A percentile compares a stretch with the other conserved stretches of the same genome.
Evolutionary conservation across 108 stramenopile genomes (phyloP).

Genomic region (Mediolabrus comicus): DNA sequence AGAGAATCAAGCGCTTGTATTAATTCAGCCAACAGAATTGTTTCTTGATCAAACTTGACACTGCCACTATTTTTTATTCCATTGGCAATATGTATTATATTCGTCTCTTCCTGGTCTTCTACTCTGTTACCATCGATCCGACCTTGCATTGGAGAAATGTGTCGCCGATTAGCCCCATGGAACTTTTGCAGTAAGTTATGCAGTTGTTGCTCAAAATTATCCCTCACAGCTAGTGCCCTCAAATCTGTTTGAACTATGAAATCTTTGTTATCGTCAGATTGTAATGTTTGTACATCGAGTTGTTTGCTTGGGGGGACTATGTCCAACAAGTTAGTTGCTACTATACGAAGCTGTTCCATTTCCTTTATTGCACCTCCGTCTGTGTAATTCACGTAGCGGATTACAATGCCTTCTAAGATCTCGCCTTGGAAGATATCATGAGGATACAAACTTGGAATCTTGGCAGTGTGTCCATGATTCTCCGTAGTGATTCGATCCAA

Average conservation of each 20-base stretch:
- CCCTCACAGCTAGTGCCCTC: not conserved
- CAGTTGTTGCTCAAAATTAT: conserved; percentile 22
- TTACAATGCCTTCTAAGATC: conserved; percentile 79
- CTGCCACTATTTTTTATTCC: conserved; percentile 5
- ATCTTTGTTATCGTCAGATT: not conserved
- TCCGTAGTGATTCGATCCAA: conserved; percentile 48
- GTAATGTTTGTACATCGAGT: not conserved
- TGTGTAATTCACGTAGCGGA: conserved; percentile 63
- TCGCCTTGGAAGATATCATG: conserved; percentile 73
- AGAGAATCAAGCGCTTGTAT: conserved; percentile 49
- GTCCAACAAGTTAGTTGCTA: conserved; percentile 32
- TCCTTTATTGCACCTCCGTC: not conserved
- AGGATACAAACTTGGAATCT: conserved; percentile 61
- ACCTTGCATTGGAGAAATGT: not conserved
- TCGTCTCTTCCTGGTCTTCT: not conserved
- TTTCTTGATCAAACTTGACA: conserved; percentile 48
- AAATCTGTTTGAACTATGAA: not conserved
- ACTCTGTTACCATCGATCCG: not conserved
- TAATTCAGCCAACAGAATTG: conserved; percentile 60
- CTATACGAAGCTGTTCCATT: conserved; percentile 36
- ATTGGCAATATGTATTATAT: conserved; percentile 32
- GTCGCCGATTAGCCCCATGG: conserved; percentile 16
- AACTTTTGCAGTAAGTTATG: conserved; percentile 10
- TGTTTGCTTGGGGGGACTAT: conserved; percentile 25
- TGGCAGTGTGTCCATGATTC: conserved; percentile 9